phyloP scores from a whole-genome alignment of 441 rosid genomes.

The Bruguiera hainesii region DNA sequence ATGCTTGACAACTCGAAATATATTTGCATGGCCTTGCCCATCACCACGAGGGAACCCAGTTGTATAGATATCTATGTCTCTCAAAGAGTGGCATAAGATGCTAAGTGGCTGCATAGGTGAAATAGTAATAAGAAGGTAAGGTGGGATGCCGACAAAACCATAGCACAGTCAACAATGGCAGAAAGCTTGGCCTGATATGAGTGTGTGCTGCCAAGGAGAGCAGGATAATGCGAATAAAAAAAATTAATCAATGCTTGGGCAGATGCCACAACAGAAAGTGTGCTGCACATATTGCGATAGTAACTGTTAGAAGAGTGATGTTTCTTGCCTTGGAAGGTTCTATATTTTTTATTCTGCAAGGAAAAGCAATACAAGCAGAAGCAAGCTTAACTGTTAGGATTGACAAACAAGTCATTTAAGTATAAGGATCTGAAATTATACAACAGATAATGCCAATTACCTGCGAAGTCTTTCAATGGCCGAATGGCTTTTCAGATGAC shows the following conservation, averaged over 20 bases:
- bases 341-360: constrained; percentile 77
- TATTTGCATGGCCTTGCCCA: constrained; percentile 77
- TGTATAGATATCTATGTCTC: constrained; percentile 78
- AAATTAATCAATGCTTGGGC: not conserved
- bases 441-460: constrained; percentile 30
- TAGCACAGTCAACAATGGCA: not conserved
- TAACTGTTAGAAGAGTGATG: constrained; percentile 10
- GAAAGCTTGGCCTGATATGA: not conserved
- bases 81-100: constrained; percentile 77
- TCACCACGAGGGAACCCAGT: constrained; percentile 86
- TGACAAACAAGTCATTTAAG: not conserved
- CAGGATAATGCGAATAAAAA: not conserved
- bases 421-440: not conserved
- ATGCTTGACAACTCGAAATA: constrained; percentile 87
- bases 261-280: not conserved
- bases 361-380: constrained; percentile 17
- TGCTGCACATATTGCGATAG: not conserved
- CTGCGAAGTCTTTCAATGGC: constrained; percentile 92
- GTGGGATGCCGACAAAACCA: not conserved
- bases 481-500: constrained; percentile 64
- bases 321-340: constrained; percentile 72
- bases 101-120: constrained; percentile 76
- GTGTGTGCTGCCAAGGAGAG: not conserved
- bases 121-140: constrained; percentile 16
- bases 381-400: constrained; percentile 17